Conservation (phyloP, 257 asterid species). For the Przewalskia tangutica region DNA sequence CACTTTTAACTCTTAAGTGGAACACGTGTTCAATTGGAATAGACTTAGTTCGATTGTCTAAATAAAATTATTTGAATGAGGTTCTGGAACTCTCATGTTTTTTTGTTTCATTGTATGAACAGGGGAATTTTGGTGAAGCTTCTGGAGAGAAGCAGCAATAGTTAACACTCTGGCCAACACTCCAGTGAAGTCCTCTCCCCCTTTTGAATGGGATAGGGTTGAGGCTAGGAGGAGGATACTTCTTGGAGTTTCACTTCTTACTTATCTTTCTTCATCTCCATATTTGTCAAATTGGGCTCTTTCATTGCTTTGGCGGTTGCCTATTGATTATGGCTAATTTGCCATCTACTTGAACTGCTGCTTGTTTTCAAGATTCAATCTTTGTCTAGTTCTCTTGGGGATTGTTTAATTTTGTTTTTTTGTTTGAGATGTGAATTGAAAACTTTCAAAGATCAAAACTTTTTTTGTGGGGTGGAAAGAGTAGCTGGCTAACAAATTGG, state of each 20-base stretch:
- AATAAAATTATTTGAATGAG: neutral
- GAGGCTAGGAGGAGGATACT: slow-evolving; percentile 14
- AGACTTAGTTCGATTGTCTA: too few relatives aligned
- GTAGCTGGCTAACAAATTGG: neutral
- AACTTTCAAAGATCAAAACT: neutral
- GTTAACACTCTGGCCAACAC: slow-evolving; percentile 55
- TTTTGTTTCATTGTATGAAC: slow-evolving; percentile 7
- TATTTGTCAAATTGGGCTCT: slow-evolving; percentile 22
- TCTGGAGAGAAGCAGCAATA: slow-evolving; percentile 37
- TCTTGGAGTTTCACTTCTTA: slow-evolving; percentile 18
- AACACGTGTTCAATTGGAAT: too few relatives aligned
- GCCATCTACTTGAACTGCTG: slow-evolving; percentile 3
- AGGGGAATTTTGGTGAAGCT: slow-evolving; percentile 40
- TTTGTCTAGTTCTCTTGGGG: neutral
- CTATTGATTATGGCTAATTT: slow-evolving; percentile 59
- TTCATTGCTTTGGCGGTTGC: slow-evolving; percentile 43
- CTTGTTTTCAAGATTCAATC: slow-evolving; percentile 3
- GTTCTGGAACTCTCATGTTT: slow-evolving; percentile 7
- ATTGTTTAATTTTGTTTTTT: neutral
- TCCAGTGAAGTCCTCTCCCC: slow-evolving; percentile 15
- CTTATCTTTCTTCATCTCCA: slow-evolving; percentile 16
- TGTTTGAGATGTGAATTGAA: slow-evolving; percentile 21
- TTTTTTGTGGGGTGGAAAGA: neutral
- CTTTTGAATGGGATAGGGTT: slow-evolving; percentile 33
- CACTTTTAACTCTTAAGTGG: too few relatives aligned